phyloP scores from a whole-genome alignment of 768 basidiomycete genomes.

The Suillus subalutaceus region DNA sequence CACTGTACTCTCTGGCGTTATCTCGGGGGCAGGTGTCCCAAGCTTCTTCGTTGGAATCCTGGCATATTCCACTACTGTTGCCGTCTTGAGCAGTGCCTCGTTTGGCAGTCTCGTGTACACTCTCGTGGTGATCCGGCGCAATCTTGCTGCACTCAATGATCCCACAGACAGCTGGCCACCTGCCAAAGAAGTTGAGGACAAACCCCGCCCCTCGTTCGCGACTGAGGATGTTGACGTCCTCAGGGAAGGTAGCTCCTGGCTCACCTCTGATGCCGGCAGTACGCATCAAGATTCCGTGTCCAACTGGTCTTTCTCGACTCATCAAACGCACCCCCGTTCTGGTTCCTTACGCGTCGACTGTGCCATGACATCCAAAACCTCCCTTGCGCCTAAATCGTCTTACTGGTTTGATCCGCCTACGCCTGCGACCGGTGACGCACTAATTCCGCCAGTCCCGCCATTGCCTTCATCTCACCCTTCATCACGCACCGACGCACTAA shows the following conservation, averaged over 20 bases:
- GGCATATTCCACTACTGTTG: conserved; percentile 57
- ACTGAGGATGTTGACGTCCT: conserved; percentile 75
- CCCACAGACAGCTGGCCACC: conserved; percentile 64
- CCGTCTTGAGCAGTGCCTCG: conserved; percentile 51
- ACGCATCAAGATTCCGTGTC: conserved; percentile 61
- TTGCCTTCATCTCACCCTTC: conserved; percentile 60
- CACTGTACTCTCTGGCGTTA: conserved; percentile 58
- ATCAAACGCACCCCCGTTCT: conserved; percentile 49
- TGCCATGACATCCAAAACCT: conserved; percentile 35
- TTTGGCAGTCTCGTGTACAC: conserved; percentile 67
- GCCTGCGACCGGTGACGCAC: conserved; percentile 41
- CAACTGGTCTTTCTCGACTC: conserved; percentile 75
- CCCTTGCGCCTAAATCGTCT: conserved; percentile 52
- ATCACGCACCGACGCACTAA: conserved; percentile 45
- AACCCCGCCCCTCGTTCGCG: conserved; percentile 63
- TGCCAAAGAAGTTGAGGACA: conserved; percentile 50
- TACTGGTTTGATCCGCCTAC: conserved; percentile 62
- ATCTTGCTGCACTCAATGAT: conserved; percentile 58
- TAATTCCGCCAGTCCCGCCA: conserved; percentile 57
- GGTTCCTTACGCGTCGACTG: conserved; percentile 15
- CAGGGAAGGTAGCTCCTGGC: conserved; percentile 80
- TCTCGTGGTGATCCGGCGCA: conserved; percentile 65
- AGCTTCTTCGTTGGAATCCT: conserved; percentile 64
- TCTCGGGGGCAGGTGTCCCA: conserved; percentile 54
- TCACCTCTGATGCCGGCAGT: conserved; percentile 64